Conservation (phyloP, 2,329 filamentous ascomycete species). For the Pseudogymnoascus sp. region DNA sequence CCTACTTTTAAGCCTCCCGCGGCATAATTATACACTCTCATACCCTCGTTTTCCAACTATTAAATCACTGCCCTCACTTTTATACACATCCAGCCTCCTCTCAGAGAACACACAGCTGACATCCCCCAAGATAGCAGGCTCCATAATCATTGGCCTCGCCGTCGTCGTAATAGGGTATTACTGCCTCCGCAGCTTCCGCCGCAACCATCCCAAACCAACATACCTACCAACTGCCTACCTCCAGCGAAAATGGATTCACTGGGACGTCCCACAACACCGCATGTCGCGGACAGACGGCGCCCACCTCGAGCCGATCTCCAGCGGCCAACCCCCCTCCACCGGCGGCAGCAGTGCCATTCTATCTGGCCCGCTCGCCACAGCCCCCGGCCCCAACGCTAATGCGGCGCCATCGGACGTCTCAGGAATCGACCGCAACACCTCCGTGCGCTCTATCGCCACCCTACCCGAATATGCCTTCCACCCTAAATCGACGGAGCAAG, state of each 20-base stretch:
- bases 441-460: constrained; percentile 66
- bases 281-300: constrained; percentile 12
- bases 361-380: constrained; percentile 11
- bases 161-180: neutral
- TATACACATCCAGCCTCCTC: neutral
- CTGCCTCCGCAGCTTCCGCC: constrained; percentile 31
- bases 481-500: constrained; percentile 66
- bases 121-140: neutral
- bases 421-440: constrained; percentile 70
- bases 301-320: constrained; percentile 18
- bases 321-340: constrained; percentile 3
- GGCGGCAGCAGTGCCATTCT: constrained; percentile 11
- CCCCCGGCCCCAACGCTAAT: constrained; percentile 2
- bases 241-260: constrained; percentile 33
- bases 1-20: neutral
- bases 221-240: constrained; percentile 41
- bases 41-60: neutral
- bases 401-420: constrained; percentile 12
- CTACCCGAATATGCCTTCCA: constrained; percentile 74
- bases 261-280: constrained; percentile 30
- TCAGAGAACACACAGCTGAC: neutral
- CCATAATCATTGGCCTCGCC: neutral
- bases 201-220: constrained; percentile 38
- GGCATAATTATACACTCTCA: neutral
- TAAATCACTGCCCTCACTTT: neutral